These are phyloP conservation scores for Xylariomycetidae sp. DNA, from an alignment of 2,329 filamentous ascomycete genomes.

Conservation along the genomic window DNA sequence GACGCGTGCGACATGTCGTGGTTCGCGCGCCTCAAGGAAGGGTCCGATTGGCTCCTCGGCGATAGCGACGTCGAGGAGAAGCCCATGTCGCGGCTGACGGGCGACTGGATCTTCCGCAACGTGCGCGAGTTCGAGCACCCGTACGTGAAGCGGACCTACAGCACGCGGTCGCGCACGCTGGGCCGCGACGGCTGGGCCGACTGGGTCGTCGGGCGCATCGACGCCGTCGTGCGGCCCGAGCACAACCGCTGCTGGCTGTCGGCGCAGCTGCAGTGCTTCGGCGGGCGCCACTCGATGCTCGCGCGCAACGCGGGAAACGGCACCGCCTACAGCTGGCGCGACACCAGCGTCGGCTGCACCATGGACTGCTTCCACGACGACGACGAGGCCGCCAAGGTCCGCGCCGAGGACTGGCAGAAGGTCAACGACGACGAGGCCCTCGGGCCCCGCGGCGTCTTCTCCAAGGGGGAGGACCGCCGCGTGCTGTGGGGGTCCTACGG, in stretches of 20 bases:
- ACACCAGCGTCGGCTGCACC: slow-evolving; percentile 33
- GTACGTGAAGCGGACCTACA: slow-evolving; percentile 43
- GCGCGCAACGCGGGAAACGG: slow-evolving; percentile 37
- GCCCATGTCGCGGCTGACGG: slow-evolving; percentile 41
- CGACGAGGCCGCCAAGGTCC: slow-evolving; percentile 23
- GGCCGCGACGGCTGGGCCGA: slow-evolving; percentile 34
- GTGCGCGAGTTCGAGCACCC: slow-evolving; percentile 43
- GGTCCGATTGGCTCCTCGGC: slow-evolving; percentile 34
- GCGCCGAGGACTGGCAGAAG: slow-evolving; percentile 37
- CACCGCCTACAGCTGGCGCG: slow-evolving; percentile 43
- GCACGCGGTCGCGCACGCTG: slow-evolving; percentile 38
- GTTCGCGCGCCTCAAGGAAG: slow-evolving; percentile 28
- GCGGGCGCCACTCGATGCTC: slow-evolving; percentile 39
- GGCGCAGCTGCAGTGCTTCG: slow-evolving; percentile 40
- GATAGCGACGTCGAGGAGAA: slow-evolving; percentile 30
- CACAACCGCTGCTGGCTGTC: slow-evolving; percentile 37
- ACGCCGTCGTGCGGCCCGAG: slow-evolving; percentile 31
- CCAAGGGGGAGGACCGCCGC: slow-evolving; percentile 34
- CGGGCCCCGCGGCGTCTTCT: slow-evolving; percentile 30
- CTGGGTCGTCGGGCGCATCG: slow-evolving; percentile 32
- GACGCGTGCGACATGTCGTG: slow-evolving; percentile 31
- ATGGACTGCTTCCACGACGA: slow-evolving; percentile 42
- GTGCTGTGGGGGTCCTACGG: slow-evolving; percentile 38
- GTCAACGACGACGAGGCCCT: slow-evolving; percentile 32
- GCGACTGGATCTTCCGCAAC: slow-evolving; percentile 41